Percentiles rank a stretch among this genome's conserved stretches.
These are phyloP conservation scores for Backusella westeae DNA, from an alignment of 192 early-diverging fungal species.

Conservation along the genomic window DNA sequence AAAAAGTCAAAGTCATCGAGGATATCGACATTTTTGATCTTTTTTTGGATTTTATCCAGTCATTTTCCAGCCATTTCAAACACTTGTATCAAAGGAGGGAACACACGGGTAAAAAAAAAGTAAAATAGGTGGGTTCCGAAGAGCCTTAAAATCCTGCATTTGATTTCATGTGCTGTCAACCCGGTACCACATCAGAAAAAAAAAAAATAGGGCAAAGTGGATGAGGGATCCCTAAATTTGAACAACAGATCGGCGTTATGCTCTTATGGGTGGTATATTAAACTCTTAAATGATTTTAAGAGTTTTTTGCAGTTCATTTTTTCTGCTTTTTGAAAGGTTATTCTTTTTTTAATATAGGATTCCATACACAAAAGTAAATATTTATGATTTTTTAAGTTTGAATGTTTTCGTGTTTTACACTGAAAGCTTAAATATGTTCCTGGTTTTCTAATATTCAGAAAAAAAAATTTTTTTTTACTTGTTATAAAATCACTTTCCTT, in stretches of 20 bases:
- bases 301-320: neutral
- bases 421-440: too few relatives aligned
- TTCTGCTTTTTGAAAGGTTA: neutral
- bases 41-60: neutral
- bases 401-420: neutral
- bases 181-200: neutral
- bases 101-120: neutral
- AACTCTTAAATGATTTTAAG: neutral
- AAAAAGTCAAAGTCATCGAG: neutral
- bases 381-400: neutral
- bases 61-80: neutral
- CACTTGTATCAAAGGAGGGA: neutral
- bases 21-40: neutral
- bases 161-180: slow-evolving; percentile 1
- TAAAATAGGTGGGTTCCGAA: neutral
- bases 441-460: neutral
- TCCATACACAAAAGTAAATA: neutral
- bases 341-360: neutral
- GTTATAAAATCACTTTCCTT: neutral
- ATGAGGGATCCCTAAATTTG: neutral
- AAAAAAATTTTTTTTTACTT: too few relatives aligned
- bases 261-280: neutral
- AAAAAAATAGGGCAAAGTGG: neutral
- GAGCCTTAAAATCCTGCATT: neutral
- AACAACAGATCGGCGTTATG: neutral